Conservation (phyloP, 495 filamentous ascomycete species). For the Eremomyces bilateralis region DNA sequence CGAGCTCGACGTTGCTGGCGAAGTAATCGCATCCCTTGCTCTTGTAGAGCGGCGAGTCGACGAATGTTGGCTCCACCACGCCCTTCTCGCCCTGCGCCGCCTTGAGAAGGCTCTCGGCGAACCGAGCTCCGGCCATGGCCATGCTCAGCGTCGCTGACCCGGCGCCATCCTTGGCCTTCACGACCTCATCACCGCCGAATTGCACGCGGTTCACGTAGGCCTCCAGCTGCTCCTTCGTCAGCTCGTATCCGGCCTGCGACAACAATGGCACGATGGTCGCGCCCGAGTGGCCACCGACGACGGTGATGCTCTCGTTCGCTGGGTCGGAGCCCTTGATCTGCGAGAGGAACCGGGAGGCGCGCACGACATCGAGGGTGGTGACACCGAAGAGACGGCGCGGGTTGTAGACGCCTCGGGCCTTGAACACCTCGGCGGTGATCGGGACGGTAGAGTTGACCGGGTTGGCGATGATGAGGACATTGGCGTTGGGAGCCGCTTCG, state of each 20-base stretch:
- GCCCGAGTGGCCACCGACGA: constrained; percentile 91
- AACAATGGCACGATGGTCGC: constrained; percentile 96
- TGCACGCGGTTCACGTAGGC: constrained; percentile 85
- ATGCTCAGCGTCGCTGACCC: constrained; percentile 97
- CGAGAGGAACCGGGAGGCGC: constrained; percentile 90
- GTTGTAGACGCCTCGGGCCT: constrained; percentile 84
- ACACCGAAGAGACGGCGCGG: constrained; percentile 97
- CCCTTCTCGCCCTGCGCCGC: constrained; percentile 87
- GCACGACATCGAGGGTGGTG: constrained; percentile 96
- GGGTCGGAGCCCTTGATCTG: constrained; percentile 82
- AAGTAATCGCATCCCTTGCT: constrained; percentile 93
- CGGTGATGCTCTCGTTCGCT: constrained; percentile 75
- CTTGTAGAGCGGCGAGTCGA: constrained; percentile 94
- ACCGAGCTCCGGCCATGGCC: constrained; percentile 95
- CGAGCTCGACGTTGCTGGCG: constrained; percentile 79
- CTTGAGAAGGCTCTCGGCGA: constrained; percentile 85
- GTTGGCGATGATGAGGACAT: constrained; percentile 94
- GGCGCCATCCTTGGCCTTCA: constrained; percentile 95
- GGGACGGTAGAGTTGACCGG: constrained; percentile 98
- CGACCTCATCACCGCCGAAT: constrained; percentile 98
- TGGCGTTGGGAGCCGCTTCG: constrained; percentile 73
- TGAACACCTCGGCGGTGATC: constrained; percentile 92
- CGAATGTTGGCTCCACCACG: constrained; percentile 88
- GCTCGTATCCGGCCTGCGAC: constrained; percentile 73
- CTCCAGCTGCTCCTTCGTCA: constrained; percentile 49